These are phyloP conservation scores for Erysiphe pulchra DNA, from an alignment of 2,329 filamentous ascomycete species.

Conservation along the genomic window DNA sequence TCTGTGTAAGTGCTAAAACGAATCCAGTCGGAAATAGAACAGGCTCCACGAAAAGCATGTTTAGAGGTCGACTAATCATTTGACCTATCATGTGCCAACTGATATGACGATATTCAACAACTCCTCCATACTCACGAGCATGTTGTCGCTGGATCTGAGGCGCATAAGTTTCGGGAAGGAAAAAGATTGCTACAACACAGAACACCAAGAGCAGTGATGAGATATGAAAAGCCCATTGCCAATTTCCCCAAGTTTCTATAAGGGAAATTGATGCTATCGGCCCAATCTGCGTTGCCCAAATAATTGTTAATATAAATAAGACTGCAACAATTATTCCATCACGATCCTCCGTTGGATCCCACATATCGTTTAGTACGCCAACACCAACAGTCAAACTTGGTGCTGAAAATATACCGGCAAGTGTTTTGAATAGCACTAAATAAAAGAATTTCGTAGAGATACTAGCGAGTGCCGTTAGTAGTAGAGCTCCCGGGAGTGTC, in stretches of 20 bases:
- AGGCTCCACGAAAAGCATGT: constrained; percentile 4
- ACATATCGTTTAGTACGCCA: constrained; percentile 3
- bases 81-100: not conserved
- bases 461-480: constrained; percentile 1
- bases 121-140: not conserved
- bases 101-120: not conserved
- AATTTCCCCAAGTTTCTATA: not conserved
- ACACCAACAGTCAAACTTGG: constrained; percentile 3
- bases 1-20: constrained; percentile 2
- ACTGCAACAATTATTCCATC: constrained; percentile 2
- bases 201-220: constrained; percentile 1
- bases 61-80: constrained; percentile 2
- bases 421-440: not conserved
- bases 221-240: constrained; percentile 3
- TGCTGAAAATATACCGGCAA: constrained; percentile 2
- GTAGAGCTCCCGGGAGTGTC: constrained; percentile 1
- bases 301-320: constrained; percentile 1
- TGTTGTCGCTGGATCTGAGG: constrained; percentile 1
- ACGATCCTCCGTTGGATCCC: constrained; percentile 3
- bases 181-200: not conserved
- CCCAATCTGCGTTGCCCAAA: constrained; percentile 3
- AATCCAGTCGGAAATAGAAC: constrained; percentile 3
- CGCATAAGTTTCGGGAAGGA: constrained; percentile 3
- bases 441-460: constrained; percentile 1
- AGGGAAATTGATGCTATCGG: constrained; percentile 1